phyloP scores from a whole-genome alignment of 2,329 filamentous ascomycete genomes.

The Trichoderma harzianum region DNA sequence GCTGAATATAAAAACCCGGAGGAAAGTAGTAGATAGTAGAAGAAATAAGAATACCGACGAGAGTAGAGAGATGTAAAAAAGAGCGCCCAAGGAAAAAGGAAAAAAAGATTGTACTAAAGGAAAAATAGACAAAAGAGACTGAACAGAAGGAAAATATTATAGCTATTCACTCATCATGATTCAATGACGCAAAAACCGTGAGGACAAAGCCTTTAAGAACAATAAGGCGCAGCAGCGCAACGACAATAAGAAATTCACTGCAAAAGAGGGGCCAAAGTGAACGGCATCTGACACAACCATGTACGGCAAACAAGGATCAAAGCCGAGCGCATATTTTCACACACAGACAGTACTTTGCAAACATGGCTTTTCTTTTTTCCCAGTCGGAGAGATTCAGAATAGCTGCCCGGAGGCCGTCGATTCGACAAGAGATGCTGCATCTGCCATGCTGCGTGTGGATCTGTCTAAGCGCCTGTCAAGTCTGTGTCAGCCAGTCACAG shows the following conservation, averaged over 20 bases:
- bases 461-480: constrained; percentile 9
- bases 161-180: background rate
- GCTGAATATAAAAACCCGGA: background rate
- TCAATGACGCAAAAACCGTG: background rate
- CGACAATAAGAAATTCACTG: constrained; percentile 8
- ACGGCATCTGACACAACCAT: background rate
- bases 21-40: background rate
- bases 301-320: background rate
- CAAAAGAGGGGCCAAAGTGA: background rate
- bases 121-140: background rate
- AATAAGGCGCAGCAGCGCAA: background rate
- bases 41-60: background rate
- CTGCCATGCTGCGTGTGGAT: background rate
- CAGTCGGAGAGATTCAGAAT: background rate
- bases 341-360: background rate
- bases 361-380: background rate
- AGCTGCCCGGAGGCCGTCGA: constrained; percentile 2
- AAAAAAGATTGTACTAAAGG: background rate
- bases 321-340: background rate
- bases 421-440: background rate
- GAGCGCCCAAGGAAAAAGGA: background rate
- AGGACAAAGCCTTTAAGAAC: constrained; percentile 3
- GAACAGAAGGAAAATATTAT: background rate
- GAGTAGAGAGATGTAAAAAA: background rate
- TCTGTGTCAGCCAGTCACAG: constrained; percentile 7